Evolutionary conservation across 1,284 basidiomycete genomes (phyloP).

Genomic region (Ustilago cynodontis): DNA sequence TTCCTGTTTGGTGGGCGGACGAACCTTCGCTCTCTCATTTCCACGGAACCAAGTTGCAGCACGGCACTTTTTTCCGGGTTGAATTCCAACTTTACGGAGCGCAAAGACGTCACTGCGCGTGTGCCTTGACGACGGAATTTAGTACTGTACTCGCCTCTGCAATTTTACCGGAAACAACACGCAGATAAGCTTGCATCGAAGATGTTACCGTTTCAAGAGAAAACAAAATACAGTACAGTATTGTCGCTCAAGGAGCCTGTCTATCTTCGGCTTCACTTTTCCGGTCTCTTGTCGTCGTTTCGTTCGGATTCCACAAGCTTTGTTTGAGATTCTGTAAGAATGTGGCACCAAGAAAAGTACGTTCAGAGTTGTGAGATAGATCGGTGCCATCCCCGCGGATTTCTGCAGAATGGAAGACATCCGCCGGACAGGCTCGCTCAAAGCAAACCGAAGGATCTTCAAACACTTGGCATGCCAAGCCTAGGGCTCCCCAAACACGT

Average conservation of each 20-base stretch:
- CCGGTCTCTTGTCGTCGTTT: neutral
- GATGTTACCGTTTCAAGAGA: neutral
- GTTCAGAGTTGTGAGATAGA: neutral
- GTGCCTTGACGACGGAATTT: constrained; percentile 1
- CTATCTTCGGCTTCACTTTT: neutral
- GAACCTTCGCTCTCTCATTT: neutral
- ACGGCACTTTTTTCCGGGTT: neutral
- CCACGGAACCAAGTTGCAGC: neutral
- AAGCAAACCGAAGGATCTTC: neutral
- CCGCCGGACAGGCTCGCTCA: neutral
- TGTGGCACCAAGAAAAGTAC: neutral
- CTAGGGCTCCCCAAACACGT: too few species aligned
- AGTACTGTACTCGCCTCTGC: neutral
- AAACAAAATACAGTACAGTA: neutral
- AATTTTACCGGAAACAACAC: neutral
- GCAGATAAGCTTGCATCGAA: neutral
- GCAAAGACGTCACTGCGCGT: constrained; percentile 2
- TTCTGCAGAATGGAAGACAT: neutral
- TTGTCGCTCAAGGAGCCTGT: neutral
- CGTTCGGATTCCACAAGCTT: neutral
- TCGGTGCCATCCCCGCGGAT: neutral
- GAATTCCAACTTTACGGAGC: neutral
- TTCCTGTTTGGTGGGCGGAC: neutral
- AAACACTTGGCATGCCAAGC: constrained; percentile 3
- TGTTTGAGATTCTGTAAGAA: neutral